Percentiles rank a stretch among this genome's conserved stretches.
Conservation (phyloP, 306 rosid genomes). For the Carpinus viminea region DNA sequence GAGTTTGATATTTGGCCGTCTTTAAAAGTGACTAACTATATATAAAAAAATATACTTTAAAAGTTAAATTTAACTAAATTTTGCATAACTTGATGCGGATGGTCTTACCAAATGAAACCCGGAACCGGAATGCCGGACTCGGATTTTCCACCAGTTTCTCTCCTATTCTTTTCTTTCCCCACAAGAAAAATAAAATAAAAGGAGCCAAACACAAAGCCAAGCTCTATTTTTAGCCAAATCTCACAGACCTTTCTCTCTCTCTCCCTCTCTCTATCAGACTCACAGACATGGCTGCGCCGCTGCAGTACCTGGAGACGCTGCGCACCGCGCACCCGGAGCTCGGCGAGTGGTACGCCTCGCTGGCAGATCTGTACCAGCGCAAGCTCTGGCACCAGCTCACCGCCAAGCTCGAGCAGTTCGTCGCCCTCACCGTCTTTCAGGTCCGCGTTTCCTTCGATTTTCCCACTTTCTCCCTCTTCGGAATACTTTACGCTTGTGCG, state of each 20-base stretch:
- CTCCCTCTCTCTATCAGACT: constrained; percentile 2
- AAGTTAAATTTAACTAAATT: no score
- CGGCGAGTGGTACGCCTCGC: constrained; percentile 85
- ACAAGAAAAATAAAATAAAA: constrained; percentile 35
- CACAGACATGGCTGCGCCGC: constrained; percentile 83
- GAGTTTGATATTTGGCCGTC: no score
- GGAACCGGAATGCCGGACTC: no score
- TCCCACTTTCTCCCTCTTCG: background rate
- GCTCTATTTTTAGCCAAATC: background rate
- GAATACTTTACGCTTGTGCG: background rate
- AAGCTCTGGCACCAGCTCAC: constrained; percentile 99
- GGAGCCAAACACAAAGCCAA: background rate
- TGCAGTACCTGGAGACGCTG: constrained; percentile 86
- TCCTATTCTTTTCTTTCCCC: constrained; percentile 51
- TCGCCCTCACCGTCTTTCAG: constrained; percentile 90
- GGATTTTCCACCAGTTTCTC: background rate
- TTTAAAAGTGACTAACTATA: no score
- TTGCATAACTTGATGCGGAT: no score
- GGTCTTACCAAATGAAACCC: no score
- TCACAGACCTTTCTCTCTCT: background rate
- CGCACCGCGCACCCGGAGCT: constrained; percentile 92
- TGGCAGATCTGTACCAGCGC: constrained; percentile 97
- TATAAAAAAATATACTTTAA: no score
- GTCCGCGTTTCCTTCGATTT: constrained; percentile 31
- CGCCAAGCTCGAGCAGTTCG: constrained; percentile 95